Base-by-base conservation (phyloP, 805 yeast species). In the Lipomyces oligophaga region DNA sequence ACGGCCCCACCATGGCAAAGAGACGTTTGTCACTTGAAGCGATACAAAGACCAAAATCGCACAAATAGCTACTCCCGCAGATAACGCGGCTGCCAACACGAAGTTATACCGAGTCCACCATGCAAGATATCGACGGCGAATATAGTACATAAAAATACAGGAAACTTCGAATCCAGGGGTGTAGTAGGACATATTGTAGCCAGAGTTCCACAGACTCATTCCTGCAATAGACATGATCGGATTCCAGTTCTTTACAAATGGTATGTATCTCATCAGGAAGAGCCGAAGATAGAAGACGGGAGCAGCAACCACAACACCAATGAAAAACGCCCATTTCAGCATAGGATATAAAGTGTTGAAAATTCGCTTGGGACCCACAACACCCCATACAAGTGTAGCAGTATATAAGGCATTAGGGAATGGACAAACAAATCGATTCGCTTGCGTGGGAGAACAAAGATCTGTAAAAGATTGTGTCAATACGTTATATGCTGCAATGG, bases 51-150 rank as follows among this genome's bases (percentile, higher is more conserved):
- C 73, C 19, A 79, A 45, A 41, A 82, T 63, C 1, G 82, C 75
- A 26, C 81, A 73, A 52, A 79, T 69, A 30, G 85, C 85, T n/a
- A 81, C 73, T 1, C 86, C 86, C 4, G 81, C 74, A 36, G 81
- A 81, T 19, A 82, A 63, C 1, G 79, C 88, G 26, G 83, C 78
- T 16, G 84, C 74, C 43, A 83, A 65, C 3, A 80, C 73, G 61
- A 79, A 81, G 61, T 80, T 81, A 63, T 82, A 82, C 63, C 81
- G 81, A 31, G 80, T 78, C 88, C 88, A 82, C 88, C 88, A 83
- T 37, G 72, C 65, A 38, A 76, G 68, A 65, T 77, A 79, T 50
- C 69, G 68, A 42, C 76, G 69, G 51, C 76, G 78, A 48, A 82
- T 65, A 57, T 70, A 69, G 63, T 71, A 79, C 66, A 78, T 78